Base-by-base conservation (phyloP, 768 basidiomycete species). In the Lactarius sp. region DNA sequence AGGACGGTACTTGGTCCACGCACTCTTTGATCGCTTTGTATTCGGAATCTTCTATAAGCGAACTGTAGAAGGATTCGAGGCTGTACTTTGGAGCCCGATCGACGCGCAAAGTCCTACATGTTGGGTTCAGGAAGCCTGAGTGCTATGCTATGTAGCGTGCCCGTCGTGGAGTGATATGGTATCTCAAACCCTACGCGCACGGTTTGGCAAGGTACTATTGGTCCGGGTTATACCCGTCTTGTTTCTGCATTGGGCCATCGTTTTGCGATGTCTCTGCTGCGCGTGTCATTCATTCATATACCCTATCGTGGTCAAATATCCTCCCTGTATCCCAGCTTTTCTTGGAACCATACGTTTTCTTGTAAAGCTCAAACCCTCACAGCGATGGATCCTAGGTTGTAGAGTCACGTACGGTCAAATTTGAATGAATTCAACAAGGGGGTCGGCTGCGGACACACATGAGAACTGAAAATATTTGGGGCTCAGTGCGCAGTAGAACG, bases 41-140 rank as follows among this genome's bases (percentile, higher is more conserved):
- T 90, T 90, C 70, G 88, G 86, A 1, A 84, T 92, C 52, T 69
- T 85, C 10, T 85, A 83, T 39, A 72, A 72, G 41, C 72, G 74
- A 62, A 85, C 83, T 3, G 83, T 77, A 61, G 72, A 73, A 12
- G 69, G 71, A 49, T 83, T 83, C 68, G 72, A 76, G 67, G 56
- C 69, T 2, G 69, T 72, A 8, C 80, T 81, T 52, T 67, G 72
- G 60, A 69, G 58, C 36, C 58, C 56, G 44, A 54, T 58, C 16
- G 65, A 59, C 10, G 60, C 42, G 2, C 53, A 18, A 37, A 67
- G 27, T 2, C 36, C 36, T 39, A 2, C 33, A 16, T 16, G 20
- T 22, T 46, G 59, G 64, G 34, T 33, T 27, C 42, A 10, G 54
- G 36, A 12, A 60, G 9, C 12, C 5, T 34, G 9, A 6, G 9